Base-by-base conservation (phyloP, 345 rosid species). In the Eucalyptus curtisii region DNA sequence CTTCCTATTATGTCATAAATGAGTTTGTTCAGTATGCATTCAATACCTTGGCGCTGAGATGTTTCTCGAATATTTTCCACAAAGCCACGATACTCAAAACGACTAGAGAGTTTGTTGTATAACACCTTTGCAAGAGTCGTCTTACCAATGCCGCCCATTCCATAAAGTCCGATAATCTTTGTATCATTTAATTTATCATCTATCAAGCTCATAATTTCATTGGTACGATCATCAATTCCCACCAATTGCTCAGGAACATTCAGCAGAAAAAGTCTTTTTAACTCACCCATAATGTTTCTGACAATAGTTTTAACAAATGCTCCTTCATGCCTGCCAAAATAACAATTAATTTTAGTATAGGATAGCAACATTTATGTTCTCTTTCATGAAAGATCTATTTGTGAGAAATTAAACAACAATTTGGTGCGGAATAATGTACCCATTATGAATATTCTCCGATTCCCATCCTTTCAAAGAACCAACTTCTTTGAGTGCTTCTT, bases 21-120 rank as follows among this genome's bases (percentile, higher is more conserved):
- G n/a, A 59, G 66, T 6, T 59, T 13, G 14, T 57, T 57, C 12
- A 10, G 31, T 59, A 59, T 0, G 15, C 14, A 11, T 59, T 27
- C 0, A 9, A 59, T 59, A 59, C 66, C 66, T 0, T 27, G 0
- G 4, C 0, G 2, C 0, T 5, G 7, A 5, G 1, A 59, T 59
- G n/a, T 12, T 59, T 59, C 66, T 27, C 66, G 66, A 11, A 5
- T 5, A 59, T 59, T 3, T 59, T 1, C 15, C 66, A 59, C 14
- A 5, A 59, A 59, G 31, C 66, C 2, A 27, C 2, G 15, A 59
- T 3, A 2, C 31, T 59, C 15, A 59, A 25, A 59, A 2, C 0
- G 31, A 27, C 8, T 3, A 5, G 4, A 25, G 14, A 59, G 8
- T 3, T 5, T 59, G 31, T 59, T 59, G 66, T 59, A 59, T 12